A percentile compares a stretch with the other conserved stretches of the same genome.
These are phyloP conservation scores for Allomyces javanicus DNA, from an alignment of 192 early-diverging fungal species.

Conservation along the genomic window DNA sequence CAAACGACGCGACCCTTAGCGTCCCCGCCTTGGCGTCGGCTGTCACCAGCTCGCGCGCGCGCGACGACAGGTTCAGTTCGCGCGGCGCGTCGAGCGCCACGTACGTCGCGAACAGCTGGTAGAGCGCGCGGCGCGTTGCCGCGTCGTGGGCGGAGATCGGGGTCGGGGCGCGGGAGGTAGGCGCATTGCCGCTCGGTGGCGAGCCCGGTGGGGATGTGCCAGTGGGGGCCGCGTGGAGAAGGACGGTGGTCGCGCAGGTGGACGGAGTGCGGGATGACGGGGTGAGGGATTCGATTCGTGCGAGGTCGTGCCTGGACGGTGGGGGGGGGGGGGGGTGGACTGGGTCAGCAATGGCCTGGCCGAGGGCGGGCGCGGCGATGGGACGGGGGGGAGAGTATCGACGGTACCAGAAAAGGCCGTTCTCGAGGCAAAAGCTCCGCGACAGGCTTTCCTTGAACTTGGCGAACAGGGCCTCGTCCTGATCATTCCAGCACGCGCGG, in stretches of 20 bases:
- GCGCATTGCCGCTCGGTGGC: too few species aligned
- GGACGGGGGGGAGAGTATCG: too few species aligned
- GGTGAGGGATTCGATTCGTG: not conserved
- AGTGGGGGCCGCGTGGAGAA: not conserved
- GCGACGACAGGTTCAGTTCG: not conserved
- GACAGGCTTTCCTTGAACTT: not conserved
- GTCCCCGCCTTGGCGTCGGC: not conserved
- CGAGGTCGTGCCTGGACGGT: not conserved
- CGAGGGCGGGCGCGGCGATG: not conserved
- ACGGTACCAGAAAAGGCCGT: not conserved
- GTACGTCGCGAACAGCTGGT: not conserved
- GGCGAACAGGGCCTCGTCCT: not conserved
- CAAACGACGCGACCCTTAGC: not conserved
- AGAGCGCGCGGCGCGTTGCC: not conserved
- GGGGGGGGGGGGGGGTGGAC: not conserved
- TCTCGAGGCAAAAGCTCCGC: not conserved
- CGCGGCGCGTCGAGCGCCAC: not conserved
- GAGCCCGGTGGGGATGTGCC: too few species aligned
- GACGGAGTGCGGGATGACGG: too few species aligned
- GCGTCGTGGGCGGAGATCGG: not conserved
- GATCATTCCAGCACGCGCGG: too few species aligned
- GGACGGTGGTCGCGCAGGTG: not conserved
- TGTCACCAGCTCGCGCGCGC: not conserved
- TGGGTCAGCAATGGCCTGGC: not conserved
- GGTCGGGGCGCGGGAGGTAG: too few species aligned